A percentile compares a stretch with the other conserved stretches of the same genome.
These are phyloP conservation scores for Penicillium coffeae DNA, from an alignment of 495 filamentous ascomycete genomes.

Conservation along the genomic window DNA sequence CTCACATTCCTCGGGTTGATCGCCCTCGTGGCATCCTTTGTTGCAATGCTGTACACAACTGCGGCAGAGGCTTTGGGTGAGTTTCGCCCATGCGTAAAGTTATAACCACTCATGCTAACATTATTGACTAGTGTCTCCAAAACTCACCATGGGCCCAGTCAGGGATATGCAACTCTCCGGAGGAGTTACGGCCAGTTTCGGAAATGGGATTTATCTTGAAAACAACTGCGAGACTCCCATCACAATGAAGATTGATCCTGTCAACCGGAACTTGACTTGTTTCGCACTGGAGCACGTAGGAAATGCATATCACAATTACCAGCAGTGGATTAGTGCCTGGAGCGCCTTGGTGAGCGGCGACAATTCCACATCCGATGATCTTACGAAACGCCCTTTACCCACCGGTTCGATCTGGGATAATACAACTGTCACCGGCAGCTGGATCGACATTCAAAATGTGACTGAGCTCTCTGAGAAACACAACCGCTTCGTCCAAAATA, in stretches of 20 bases:
- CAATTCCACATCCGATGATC: constrained; percentile 32
- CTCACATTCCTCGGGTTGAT: constrained; percentile 55
- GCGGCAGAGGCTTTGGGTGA: constrained; percentile 63
- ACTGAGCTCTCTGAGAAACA: constrained; percentile 39
- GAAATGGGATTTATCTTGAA: constrained; percentile 51
- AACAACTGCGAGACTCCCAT: constrained; percentile 59
- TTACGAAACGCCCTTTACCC: constrained; percentile 45
- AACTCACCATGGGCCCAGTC: constrained; percentile 51
- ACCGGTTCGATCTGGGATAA: constrained; percentile 60
- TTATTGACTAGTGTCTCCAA: constrained; percentile 52
- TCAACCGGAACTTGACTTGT: constrained; percentile 48
- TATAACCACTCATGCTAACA: not conserved
- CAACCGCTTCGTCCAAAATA: constrained; percentile 60
- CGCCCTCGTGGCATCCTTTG: constrained; percentile 55
- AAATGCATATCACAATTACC: constrained; percentile 53
- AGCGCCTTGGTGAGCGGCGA: constrained; percentile 27
- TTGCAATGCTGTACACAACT: constrained; percentile 68
- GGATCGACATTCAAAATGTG: constrained; percentile 53
- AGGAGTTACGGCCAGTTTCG: constrained; percentile 54
- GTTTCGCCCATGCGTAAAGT: not conserved
- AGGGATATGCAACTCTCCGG: constrained; percentile 45
- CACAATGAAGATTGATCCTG: constrained; percentile 26
- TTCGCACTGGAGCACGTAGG: constrained; percentile 61
- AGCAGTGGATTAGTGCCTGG: constrained; percentile 49
- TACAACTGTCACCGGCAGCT: constrained; percentile 57